Percentiles rank a stretch among this genome's conserved stretches.
Evolutionary conservation across 768 basidiomycete genomes (phyloP).

Genomic region (Kwoniella newhampshirensis): DNA sequence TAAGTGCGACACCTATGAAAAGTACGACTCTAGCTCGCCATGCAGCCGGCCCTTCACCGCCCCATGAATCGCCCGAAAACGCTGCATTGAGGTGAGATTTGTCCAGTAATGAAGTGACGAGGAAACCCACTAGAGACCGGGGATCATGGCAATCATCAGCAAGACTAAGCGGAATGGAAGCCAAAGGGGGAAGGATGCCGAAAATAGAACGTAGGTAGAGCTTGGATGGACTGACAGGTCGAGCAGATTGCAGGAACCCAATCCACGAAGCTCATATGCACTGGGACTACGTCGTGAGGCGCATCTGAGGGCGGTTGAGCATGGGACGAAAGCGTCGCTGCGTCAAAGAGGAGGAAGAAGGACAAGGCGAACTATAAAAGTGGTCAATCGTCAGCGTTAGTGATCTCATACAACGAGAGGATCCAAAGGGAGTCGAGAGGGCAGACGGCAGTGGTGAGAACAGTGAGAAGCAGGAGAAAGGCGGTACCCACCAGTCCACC

Average conservation of each 20-base stretch:
- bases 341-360: constrained; percentile 93
- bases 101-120: constrained; percentile 91
- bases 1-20: constrained; percentile 92
- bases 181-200: too few species aligned
- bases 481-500: constrained; percentile 77
- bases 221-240: constrained; percentile 57
- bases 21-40: constrained; percentile 87
- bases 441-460: neutral
- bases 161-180: neutral
- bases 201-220: too few species aligned
- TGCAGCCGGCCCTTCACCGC: constrained; percentile 70
- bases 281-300: constrained; percentile 67
- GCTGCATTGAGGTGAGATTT: constrained; percentile 77
- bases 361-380: constrained; percentile 78
- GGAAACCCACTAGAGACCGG: constrained; percentile 65
- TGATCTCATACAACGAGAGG: neutral
- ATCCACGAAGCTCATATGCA: constrained; percentile 88
- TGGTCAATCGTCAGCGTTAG: too few species aligned
- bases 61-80: constrained; percentile 56
- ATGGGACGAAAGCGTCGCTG: constrained; percentile 83
- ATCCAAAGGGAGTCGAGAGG: constrained; percentile 1
- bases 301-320: constrained; percentile 72
- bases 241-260: constrained; percentile 97
- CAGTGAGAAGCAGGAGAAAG: too few species aligned
- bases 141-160: too few species aligned